A percentile compares a stretch with the other conserved stretches of the same genome.
phyloP scores from a whole-genome alignment of 2,329 filamentous ascomycete genomes.

The Venturia nashicola region DNA sequence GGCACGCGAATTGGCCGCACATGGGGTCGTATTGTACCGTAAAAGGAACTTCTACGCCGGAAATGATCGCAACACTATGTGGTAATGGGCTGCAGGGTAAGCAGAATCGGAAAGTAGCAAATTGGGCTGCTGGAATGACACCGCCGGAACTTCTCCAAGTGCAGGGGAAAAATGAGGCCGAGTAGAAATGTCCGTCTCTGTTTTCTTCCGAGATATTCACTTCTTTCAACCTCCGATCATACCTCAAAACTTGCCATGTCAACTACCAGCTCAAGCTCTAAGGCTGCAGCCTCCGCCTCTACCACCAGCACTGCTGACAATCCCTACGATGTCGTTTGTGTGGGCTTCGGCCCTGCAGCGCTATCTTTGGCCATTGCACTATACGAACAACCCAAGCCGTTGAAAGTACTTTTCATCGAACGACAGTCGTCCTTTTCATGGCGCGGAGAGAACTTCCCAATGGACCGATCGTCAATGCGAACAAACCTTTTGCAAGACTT shows the following conservation, averaged over 20 bases:
- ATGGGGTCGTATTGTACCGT: background rate
- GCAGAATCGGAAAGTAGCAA: background rate
- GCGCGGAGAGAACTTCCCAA: constrained; percentile 4
- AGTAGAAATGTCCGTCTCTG: background rate
- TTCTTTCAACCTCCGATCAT: background rate
- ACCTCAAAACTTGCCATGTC: background rate
- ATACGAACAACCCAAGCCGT: constrained; percentile 6
- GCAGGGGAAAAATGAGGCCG: background rate
- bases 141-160: background rate
- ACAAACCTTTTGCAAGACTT: constrained; percentile 16
- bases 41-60: background rate
- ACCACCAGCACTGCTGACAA: background rate
- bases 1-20: background rate
- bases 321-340: constrained; percentile 9
- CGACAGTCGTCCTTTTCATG: constrained; percentile 1
- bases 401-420: constrained; percentile 7
- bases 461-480: constrained; percentile 3
- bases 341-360: constrained; percentile 9
- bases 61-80: background rate
- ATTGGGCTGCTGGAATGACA: background rate
- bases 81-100: background rate
- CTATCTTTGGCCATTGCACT: constrained; percentile 10
- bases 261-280: background rate
- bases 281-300: background rate
- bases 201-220: background rate